Evolutionary conservation across 2,329 filamentous ascomycete species (phyloP).

Genomic region (Trichoderma asperellum): DNA sequence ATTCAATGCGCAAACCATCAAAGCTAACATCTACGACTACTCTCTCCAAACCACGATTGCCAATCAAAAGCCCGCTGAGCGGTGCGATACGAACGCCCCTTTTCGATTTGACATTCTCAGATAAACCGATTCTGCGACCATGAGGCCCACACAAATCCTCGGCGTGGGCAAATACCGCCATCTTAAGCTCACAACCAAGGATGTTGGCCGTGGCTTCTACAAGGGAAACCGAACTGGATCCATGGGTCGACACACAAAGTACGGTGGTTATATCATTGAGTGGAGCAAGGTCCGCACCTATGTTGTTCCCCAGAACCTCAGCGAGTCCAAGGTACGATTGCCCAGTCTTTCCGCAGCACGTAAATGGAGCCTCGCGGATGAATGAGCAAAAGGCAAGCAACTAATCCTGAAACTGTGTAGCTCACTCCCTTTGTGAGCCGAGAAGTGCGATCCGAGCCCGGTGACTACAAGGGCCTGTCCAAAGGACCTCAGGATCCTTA

Average conservation of each 20-base stretch:
- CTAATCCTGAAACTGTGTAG: constrained; percentile 47
- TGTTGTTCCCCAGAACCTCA: constrained; percentile 72
- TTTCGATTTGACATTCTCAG: background rate
- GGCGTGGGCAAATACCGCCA: constrained; percentile 71
- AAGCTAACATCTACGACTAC: background rate
- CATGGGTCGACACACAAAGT: constrained; percentile 82
- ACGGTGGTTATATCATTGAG: constrained; percentile 83
- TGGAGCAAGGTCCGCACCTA: constrained; percentile 90
- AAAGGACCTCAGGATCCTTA: constrained; percentile 63
- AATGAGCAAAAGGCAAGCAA: background rate
- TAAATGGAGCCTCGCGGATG: no score
- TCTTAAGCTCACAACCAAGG: constrained; percentile 85
- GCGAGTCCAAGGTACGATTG: constrained; percentile 70
- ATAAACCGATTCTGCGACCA: constrained; percentile 43
- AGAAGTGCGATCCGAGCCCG: constrained; percentile 57
- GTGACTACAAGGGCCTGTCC: constrained; percentile 57
- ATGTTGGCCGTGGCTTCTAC: constrained; percentile 92
- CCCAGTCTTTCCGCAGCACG: background rate
- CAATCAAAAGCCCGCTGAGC: background rate
- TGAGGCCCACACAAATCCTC: constrained; percentile 71
- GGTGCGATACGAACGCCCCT: background rate
- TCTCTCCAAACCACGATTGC: background rate
- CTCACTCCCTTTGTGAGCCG: constrained; percentile 78
- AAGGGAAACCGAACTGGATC: constrained; percentile 90
- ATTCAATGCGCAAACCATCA: constrained; percentile 27